These are phyloP conservation scores for Endocladia muricata DNA, from an alignment of 31 red algal genomes.

Conservation along the genomic window DNA sequence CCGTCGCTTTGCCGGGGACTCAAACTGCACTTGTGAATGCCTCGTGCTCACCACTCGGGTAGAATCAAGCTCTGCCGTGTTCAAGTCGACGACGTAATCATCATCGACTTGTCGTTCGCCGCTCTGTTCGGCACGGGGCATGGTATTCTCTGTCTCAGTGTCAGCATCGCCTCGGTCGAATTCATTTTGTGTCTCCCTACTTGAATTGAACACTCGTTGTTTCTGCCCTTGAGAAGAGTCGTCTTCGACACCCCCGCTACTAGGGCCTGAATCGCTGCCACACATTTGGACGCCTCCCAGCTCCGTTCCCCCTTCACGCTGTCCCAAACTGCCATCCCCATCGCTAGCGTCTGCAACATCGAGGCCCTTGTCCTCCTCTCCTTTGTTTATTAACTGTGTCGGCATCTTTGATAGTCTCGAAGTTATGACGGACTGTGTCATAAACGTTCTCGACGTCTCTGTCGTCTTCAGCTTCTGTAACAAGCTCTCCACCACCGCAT, in stretches of 20 bases:
- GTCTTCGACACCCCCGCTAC: too few species aligned
- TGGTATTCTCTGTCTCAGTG: background rate
- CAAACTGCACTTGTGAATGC: background rate
- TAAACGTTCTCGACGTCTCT: conserved; percentile 68
- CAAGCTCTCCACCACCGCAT: conserved; percentile 21
- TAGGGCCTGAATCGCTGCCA: background rate
- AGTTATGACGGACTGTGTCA: conserved; percentile 31
- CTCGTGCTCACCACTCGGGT: background rate
- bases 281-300: background rate
- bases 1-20: background rate
- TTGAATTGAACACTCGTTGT: background rate
- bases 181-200: too few species aligned
- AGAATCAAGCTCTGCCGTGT: background rate
- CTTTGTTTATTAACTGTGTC: background rate
- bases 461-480: conserved; percentile 32
- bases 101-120: background rate
- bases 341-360: too few species aligned
- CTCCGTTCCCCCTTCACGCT: background rate
- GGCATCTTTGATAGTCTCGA: background rate
- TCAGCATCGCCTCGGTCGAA: background rate
- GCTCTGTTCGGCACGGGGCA: background rate
- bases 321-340: too few species aligned
- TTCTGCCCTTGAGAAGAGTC: background rate
- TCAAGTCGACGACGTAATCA: background rate
- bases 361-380: background rate